Conservation (phyloP, 495 filamentous ascomycete genomes). For the Talaromyces wortmannii region DNA sequence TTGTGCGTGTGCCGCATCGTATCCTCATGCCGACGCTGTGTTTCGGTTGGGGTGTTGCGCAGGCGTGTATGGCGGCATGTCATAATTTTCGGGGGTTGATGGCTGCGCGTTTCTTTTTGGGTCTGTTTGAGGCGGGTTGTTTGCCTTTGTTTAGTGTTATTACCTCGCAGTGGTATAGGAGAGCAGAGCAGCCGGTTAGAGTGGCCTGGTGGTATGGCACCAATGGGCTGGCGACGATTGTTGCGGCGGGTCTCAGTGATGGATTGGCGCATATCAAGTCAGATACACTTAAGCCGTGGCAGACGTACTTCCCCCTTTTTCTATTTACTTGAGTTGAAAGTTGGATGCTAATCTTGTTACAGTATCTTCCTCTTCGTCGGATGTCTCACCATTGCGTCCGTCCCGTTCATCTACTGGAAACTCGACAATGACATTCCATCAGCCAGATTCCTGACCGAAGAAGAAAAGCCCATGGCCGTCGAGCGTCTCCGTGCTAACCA, state of each 20-base stretch:
- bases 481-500: slow-evolving; percentile 58
- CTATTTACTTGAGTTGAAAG: not conserved
- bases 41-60: slow-evolving; percentile 45
- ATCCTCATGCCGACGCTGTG: slow-evolving; percentile 55
- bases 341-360: not conserved
- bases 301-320: slow-evolving; percentile 39
- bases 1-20: slow-evolving; percentile 60
- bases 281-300: slow-evolving; percentile 47
- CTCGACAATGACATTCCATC: slow-evolving; percentile 42
- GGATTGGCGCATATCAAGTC: slow-evolving; percentile 50
- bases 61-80: slow-evolving; percentile 37
- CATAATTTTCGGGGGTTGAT: slow-evolving; percentile 36
- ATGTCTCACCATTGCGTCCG: slow-evolving; percentile 37
- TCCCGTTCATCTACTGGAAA: slow-evolving; percentile 34
- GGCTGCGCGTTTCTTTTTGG: slow-evolving; percentile 39
- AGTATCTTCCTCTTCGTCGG: slow-evolving; percentile 42
- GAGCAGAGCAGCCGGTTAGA: slow-evolving; percentile 41
- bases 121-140: slow-evolving; percentile 49
- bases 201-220: slow-evolving; percentile 44
- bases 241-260: slow-evolving; percentile 38
- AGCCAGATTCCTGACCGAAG: slow-evolving; percentile 53
- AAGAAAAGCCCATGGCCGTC: slow-evolving; percentile 52
- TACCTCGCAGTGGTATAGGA: slow-evolving; percentile 42
- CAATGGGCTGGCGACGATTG: slow-evolving; percentile 40
- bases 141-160: slow-evolving; percentile 52